These are phyloP conservation scores for Grifola frondosa DNA, from an alignment of 1,284 basidiomycete genomes.

Conservation along the genomic window DNA sequence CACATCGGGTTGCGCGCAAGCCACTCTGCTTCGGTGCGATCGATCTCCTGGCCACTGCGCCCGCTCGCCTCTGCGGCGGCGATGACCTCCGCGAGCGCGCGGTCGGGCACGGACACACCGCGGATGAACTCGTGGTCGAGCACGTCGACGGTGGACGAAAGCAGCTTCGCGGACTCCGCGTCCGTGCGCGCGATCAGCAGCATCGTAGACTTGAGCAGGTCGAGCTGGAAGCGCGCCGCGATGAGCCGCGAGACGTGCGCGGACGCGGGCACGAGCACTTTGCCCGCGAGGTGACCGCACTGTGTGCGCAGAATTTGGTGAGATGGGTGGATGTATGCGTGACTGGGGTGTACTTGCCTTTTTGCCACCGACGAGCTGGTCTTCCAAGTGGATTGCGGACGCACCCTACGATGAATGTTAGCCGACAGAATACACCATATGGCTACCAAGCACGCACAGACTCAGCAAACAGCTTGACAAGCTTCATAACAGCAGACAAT, in stretches of 20 bases:
- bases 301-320: slow-evolving; percentile 22
- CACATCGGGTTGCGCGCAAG: slow-evolving; percentile 67
- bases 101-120: slow-evolving; percentile 57
- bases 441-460: slow-evolving; percentile 53
- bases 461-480: slow-evolving; percentile 91
- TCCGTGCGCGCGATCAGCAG: slow-evolving; percentile 90
- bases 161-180: slow-evolving; percentile 85
- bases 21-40: slow-evolving; percentile 80
- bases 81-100: slow-evolving; percentile 73
- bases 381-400: slow-evolving; percentile 87
- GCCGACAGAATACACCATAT: background rate
- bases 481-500: slow-evolving; percentile 94
- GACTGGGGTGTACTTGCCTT: slow-evolving; percentile 53
- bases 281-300: slow-evolving; percentile 93
- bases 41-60: slow-evolving; percentile 68
- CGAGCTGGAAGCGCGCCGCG: slow-evolving; percentile 84
- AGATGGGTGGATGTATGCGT: background rate
- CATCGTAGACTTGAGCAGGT: slow-evolving; percentile 86
- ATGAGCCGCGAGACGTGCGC: slow-evolving; percentile 84
- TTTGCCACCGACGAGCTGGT: slow-evolving; percentile 90
- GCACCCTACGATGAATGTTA: slow-evolving; percentile 55
- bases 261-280: slow-evolving; percentile 88
- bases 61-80: slow-evolving; percentile 74
- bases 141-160: slow-evolving; percentile 82
- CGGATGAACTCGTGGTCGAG: slow-evolving; percentile 77